These are phyloP conservation scores for Candida sakaeoensis DNA, from an alignment of 805 yeast genomes.

Conservation along the genomic window DNA sequence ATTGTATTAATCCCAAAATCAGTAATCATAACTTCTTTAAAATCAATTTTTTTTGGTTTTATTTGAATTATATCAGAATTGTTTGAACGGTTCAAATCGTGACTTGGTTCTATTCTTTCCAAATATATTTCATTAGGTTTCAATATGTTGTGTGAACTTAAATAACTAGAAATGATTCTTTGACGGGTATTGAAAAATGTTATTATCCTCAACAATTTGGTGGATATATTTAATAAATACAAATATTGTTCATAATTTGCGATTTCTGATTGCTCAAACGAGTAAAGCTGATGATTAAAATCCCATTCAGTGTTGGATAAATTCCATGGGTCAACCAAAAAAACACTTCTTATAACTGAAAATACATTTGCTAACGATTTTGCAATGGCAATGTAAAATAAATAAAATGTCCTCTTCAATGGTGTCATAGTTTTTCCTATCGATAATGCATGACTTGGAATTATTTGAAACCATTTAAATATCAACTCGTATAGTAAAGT, in stretches of 20 bases:
- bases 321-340: slow-evolving; percentile 32
- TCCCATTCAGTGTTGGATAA: slow-evolving; percentile 30
- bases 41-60: slow-evolving; percentile 14
- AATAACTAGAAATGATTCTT: slow-evolving; percentile 15
- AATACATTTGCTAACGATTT: slow-evolving; percentile 29
- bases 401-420: slow-evolving; percentile 28
- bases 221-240: slow-evolving; percentile 20
- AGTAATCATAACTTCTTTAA: slow-evolving; percentile 17
- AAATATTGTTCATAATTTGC: slow-evolving; percentile 16
- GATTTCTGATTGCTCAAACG: slow-evolving; percentile 14
- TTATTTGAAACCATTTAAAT: slow-evolving; percentile 32
- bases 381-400: slow-evolving; percentile 34
- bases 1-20: slow-evolving; percentile 12
- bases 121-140: slow-evolving; percentile 13
- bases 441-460: slow-evolving; percentile 31
- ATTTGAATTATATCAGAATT: slow-evolving; percentile 15
- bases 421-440: slow-evolving; percentile 26
- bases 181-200: slow-evolving; percentile 32
- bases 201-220: slow-evolving; percentile 27
- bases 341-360: slow-evolving; percentile 31
- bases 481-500: slow-evolving; percentile 29
- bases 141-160: slow-evolving; percentile 16
- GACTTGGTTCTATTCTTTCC: slow-evolving; percentile 10
- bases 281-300: slow-evolving; percentile 19
- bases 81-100: slow-evolving; percentile 3